A percentile compares a stretch with the other conserved stretches of the same genome.
phyloP scores from a whole-genome alignment of 192 early-diverging fungal species.

The Gigaspora rosea region DNA sequence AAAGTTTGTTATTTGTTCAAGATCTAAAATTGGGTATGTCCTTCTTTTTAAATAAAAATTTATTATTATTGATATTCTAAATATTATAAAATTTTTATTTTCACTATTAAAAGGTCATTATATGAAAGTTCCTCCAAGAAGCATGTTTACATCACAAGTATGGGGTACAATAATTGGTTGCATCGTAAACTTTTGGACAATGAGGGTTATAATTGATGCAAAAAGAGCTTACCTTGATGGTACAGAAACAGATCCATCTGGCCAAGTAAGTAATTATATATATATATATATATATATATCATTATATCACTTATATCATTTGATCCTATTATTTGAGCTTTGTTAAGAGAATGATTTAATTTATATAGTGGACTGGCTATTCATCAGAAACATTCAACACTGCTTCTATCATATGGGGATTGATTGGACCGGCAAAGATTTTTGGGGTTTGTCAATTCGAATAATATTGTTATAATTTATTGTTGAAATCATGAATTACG shows the following conservation, averaged over 20 bases:
- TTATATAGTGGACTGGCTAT: neutral
- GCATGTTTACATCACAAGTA: constrained; percentile 65
- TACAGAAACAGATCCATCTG: constrained; percentile 2
- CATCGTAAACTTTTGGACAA: constrained; percentile 40
- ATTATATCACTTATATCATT: neutral
- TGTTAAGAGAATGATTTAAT: neutral
- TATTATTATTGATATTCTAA: neutral
- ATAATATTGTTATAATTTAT: too few species aligned
- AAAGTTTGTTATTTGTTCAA: constrained; percentile 68
- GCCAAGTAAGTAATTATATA: neutral
- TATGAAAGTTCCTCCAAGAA: constrained; percentile 68
- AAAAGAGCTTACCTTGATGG: constrained; percentile 17
- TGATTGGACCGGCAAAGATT: constrained; percentile 54
- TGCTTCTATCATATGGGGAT: constrained; percentile 63
- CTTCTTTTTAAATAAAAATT: too few species aligned
- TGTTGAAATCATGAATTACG: too few species aligned
- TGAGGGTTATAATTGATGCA: constrained; percentile 25
- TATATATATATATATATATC: too few species aligned
- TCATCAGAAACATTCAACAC: constrained; percentile 35
- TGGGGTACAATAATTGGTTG: constrained; percentile 51
- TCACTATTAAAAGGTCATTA: constrained; percentile 37
- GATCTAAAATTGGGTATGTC: constrained; percentile 71
- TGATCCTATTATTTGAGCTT: neutral
- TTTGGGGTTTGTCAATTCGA: constrained; percentile 38
- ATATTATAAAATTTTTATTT: neutral